Conservation (phyloP, 768 basidiomycete species). For the Ramaria sp. region DNA sequence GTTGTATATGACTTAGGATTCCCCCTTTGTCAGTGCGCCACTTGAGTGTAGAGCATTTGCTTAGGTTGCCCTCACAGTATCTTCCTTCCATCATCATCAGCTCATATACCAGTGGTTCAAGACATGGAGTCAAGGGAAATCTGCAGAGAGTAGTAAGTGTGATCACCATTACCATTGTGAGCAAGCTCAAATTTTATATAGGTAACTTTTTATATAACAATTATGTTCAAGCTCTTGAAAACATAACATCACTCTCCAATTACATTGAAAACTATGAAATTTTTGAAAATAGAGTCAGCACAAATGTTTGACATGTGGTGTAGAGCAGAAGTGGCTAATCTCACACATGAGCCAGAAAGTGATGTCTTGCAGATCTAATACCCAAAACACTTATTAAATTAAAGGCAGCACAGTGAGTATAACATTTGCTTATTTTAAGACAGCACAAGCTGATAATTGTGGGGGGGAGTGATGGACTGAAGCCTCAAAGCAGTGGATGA, state of each 20-base stretch:
- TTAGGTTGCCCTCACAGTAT: no score
- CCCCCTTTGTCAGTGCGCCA: no score
- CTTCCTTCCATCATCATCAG: no score
- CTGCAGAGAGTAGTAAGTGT: constrained; percentile 14
- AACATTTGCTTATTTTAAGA: no score
- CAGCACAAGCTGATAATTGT: background rate
- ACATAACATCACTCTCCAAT: background rate
- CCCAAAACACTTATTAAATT: background rate
- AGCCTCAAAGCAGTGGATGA: background rate
- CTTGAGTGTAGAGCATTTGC: no score
- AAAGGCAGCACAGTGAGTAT: background rate
- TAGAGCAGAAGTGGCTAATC: background rate
- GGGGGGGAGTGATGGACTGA: background rate
- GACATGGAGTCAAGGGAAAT: constrained; percentile 16
- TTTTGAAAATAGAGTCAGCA: no score
- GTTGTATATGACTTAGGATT: no score
- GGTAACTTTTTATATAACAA: background rate
- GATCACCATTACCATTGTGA: background rate
- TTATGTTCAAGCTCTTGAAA: background rate
- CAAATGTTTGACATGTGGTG: background rate
- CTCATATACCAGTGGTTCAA: constrained; percentile 15
- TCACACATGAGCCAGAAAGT: background rate
- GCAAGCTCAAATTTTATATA: background rate
- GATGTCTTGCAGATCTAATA: background rate
- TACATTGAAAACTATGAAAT: background rate